phyloP scores from a whole-genome alignment of 768 basidiomycete species.

The Serendipita sp. region DNA sequence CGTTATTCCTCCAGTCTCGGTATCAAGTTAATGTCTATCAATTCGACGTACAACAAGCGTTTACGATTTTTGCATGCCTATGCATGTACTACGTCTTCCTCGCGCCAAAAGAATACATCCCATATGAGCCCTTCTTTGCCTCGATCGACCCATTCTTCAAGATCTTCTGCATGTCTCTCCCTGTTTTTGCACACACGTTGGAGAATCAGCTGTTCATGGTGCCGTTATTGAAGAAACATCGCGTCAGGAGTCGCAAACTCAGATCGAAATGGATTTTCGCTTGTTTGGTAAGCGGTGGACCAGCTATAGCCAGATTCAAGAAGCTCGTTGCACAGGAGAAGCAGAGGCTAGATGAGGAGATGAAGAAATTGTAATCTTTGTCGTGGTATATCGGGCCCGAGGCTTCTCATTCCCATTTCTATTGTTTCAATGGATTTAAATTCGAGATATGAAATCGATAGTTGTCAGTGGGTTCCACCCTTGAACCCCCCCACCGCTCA shows the following conservation, averaged over 20 bases:
- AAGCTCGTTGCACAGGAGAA: not conserved
- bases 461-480: too few species aligned
- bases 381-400: too few species aligned
- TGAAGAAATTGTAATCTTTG: not conserved
- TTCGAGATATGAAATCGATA: too few species aligned
- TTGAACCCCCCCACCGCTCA: too few species aligned
- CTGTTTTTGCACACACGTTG: not conserved
- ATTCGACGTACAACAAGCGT: not conserved
- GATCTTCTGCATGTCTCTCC: not conserved
- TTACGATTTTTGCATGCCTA: not conserved
- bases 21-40: not conserved
- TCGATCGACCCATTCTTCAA: not conserved
- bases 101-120: not conserved
- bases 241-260: not conserved
- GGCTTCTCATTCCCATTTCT: too few species aligned
- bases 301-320: not conserved
- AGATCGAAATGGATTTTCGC: not conserved
- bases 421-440: too few species aligned
- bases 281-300: not conserved
- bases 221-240: not conserved
- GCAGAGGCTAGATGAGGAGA: not conserved
- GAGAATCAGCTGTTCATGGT: not conserved
- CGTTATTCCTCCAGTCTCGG: not conserved
- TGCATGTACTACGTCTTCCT: constrained; percentile 3
- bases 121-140: not conserved